phyloP scores from a whole-genome alignment of 164 flowering plant species.

The Santalum album region DNA sequence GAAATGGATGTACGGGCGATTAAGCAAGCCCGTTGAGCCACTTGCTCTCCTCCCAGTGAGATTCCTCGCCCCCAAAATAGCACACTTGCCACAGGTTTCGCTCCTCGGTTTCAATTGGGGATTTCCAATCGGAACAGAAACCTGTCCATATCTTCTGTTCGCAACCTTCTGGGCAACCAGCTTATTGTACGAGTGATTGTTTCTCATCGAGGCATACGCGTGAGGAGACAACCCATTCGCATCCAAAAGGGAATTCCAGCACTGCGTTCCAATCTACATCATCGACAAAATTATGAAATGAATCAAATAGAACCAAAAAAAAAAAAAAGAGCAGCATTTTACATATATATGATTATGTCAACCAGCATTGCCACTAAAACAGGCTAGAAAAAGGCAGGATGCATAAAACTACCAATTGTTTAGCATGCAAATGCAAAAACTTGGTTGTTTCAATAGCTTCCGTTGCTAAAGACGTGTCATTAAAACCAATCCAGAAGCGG shows the following conservation, averaged over 20 bases:
- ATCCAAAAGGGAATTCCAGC: slow-evolving; percentile 67
- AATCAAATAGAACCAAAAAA: neutral
- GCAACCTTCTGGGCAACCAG: slow-evolving; percentile 60
- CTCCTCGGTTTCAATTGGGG: slow-evolving; percentile 8
- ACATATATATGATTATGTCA: too few species aligned
- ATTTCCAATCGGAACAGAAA: slow-evolving; percentile 40
- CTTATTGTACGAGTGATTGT: slow-evolving; percentile 54
- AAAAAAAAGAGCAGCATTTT: too few species aligned
- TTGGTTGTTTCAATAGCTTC: too few species aligned
- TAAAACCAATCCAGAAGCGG: too few species aligned
- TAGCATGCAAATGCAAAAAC: too few species aligned
- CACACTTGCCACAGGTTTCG: slow-evolving; percentile 50
- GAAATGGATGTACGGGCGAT: slow-evolving; percentile 65
- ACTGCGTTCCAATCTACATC: slow-evolving; percentile 34
- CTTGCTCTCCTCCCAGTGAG: slow-evolving; percentile 23
- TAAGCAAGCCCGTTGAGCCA: slow-evolving; percentile 52
- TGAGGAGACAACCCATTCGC: slow-evolving; percentile 64
- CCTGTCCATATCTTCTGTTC: slow-evolving; percentile 44
- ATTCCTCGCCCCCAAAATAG: slow-evolving; percentile 21
- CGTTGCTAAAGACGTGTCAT: too few species aligned
- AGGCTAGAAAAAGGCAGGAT: too few species aligned
- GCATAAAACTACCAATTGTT: too few species aligned
- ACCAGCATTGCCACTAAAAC: too few species aligned
- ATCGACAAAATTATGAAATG: slow-evolving; percentile 7
- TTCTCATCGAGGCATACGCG: slow-evolving; percentile 61